Evolutionary conservation across 805 yeast species (phyloP), one percentile per base, ranked within the genome.

Genomic region (Saturnispora quitensis): DNA sequence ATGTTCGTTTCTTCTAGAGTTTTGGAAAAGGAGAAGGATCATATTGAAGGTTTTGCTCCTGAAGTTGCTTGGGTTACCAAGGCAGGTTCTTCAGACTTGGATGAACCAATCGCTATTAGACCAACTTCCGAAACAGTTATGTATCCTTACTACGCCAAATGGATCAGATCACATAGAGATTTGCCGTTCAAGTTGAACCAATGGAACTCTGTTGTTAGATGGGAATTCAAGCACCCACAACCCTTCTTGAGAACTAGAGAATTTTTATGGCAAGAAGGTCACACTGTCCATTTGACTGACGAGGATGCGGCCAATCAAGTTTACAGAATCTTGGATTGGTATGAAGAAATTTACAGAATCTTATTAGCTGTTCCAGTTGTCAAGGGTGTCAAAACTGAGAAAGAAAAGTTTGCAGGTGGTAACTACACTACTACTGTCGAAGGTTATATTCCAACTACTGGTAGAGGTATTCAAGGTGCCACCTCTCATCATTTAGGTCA

Each of bases 191-290:
- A 86, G 65, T 79, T 93, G 66, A 93, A 93, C 76, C 99, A 93
- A 74, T 93, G 99, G 99, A 95, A 95, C 75, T 90, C 97, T 18
- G 99, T 93, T 44, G 99, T 93, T 48, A 86, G 99, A 77, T 93
- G 99, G 99, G 99, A 93, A 74, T 93, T 93, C 75, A 93, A 93
- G 77, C 98, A 93, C 71, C 99, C 99, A 53, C 99, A 93, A 74
- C 99, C 99, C 48, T 93, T 93, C 72, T 74, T 93, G 67, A 86
- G 99, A 80, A 95, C 99, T 13, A 86, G 99, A 75, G 99, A 93
- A 73, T 93, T 93, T 74, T 77, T 93, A 70, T 93, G 99, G 99
- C 99, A 93, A 75, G 99, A 93, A 75, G 99, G 99, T 62, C 99
- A 93, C 75, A 93, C 99, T 48, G 99, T 96, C 51, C 96, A 88